Evolutionary conservation across 208 protist genomes (phyloP).

Genomic region (Tritrichomonas foetus): DNA sequence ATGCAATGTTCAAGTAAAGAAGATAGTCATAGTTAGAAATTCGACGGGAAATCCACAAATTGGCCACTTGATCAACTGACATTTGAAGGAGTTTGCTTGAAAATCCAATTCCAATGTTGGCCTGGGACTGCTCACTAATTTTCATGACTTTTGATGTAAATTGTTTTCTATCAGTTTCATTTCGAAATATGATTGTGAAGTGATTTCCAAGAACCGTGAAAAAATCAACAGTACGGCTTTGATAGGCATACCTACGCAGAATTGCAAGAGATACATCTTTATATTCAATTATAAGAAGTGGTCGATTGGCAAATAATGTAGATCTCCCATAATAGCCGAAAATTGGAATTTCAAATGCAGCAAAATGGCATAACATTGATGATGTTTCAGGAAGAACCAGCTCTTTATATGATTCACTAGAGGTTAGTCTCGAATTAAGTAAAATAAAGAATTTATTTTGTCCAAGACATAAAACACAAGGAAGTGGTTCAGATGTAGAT

Average conservation of each 20-base stretch:
- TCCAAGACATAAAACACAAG: not conserved
- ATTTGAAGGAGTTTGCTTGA: not conserved
- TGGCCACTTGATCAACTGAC: not conserved
- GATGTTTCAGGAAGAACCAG: not conserved
- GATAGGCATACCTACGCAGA: not conserved
- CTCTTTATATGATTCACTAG: not conserved
- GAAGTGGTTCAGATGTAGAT: not conserved
- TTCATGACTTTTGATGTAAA: not conserved
- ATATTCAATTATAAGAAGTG: not conserved
- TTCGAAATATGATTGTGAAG: not conserved
- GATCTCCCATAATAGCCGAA: not conserved
- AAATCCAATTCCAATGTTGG: too few relatives aligned
- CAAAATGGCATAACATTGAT: not conserved
- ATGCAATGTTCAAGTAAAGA: not conserved
- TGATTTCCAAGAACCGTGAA: not conserved
- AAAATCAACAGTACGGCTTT: not conserved
- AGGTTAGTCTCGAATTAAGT: not conserved
- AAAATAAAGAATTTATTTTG: not conserved
- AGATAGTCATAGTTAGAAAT: not conserved
- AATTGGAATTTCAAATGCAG: not conserved
- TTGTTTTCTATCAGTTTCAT: not conserved
- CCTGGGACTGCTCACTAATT: not conserved
- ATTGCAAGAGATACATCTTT: not conserved
- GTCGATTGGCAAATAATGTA: not conserved
- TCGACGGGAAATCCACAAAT: not conserved